Conservation (phyloP, 345 rosid genomes). For the Dovyalis caffra region DNA sequence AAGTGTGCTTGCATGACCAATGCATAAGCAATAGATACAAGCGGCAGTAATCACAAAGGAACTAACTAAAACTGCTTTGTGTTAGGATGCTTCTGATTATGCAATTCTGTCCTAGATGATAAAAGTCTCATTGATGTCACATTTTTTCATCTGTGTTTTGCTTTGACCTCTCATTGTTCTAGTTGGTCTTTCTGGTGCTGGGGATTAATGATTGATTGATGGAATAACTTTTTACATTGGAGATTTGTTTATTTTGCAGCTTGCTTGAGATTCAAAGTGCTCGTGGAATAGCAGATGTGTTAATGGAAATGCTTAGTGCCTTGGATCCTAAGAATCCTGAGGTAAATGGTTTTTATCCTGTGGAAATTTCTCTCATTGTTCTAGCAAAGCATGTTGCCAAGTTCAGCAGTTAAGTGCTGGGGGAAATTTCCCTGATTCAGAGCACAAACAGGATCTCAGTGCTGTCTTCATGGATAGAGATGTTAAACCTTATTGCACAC, state of each 20-base stretch:
- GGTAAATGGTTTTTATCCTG: conserved; percentile 38
- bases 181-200: not conserved
- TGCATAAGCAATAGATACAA: not conserved
- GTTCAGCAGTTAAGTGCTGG: not conserved
- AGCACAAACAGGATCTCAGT: not conserved
- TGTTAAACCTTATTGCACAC: not conserved
- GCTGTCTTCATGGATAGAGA: not conserved
- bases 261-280: conserved; percentile 76
- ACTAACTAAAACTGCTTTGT: not conserved
- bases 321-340: conserved; percentile 74
- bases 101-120: not conserved
- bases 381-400: not conserved
- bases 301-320: conserved; percentile 84
- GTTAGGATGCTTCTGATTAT: not conserved
- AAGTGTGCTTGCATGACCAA: not conserved
- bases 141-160: not conserved
- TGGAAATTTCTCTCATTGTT: not conserved
- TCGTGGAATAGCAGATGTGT: conserved; percentile 62
- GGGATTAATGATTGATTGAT: not conserved
- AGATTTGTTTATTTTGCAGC: conserved; percentile 40
- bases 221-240: not conserved
- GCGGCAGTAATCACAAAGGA: not conserved
- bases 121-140: not conserved
- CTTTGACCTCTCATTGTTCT: not conserved
- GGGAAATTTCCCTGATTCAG: not conserved